Conservation (phyloP, 495 filamentous ascomycete genomes). For the Neurospora sp. region DNA sequence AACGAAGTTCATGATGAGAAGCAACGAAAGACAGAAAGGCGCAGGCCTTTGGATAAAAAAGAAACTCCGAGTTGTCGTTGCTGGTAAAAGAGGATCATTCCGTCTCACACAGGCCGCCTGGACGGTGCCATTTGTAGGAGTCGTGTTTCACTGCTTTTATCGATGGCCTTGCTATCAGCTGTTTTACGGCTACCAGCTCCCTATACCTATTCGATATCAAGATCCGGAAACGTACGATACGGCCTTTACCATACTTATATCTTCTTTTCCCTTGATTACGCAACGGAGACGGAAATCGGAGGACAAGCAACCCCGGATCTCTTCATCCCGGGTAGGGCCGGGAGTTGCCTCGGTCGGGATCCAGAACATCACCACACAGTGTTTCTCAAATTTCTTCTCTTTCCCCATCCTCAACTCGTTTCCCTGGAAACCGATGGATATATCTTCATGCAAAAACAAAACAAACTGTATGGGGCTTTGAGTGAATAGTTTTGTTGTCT, state of each 20-base stretch:
- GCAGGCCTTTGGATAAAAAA: background rate
- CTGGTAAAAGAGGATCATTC: background rate
- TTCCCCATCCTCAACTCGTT: background rate
- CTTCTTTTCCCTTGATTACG: too few species aligned
- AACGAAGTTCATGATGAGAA: background rate
- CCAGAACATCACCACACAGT: background rate
- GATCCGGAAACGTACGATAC: background rate
- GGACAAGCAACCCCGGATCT: background rate
- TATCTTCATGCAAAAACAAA: background rate
- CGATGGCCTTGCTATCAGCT: background rate
- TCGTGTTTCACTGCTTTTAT: background rate
- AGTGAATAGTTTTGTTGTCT: background rate
- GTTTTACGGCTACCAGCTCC: background rate
- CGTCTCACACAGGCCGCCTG: too few species aligned
- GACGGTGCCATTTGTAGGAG: too few species aligned
- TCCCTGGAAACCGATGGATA: background rate
- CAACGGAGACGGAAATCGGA: background rate
- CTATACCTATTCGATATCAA: background rate
- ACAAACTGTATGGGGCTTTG: background rate
- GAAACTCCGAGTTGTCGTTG: background rate
- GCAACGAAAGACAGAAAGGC: too few species aligned
- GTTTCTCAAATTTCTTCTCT: background rate
- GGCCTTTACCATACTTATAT: too few species aligned
- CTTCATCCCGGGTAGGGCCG: background rate
- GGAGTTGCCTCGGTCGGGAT: background rate